A percentile compares a stretch with the other conserved stretches of the same genome.
Conservation (phyloP, 2,329 filamentous ascomycete species). For the Paradendryphiella salina region DNA sequence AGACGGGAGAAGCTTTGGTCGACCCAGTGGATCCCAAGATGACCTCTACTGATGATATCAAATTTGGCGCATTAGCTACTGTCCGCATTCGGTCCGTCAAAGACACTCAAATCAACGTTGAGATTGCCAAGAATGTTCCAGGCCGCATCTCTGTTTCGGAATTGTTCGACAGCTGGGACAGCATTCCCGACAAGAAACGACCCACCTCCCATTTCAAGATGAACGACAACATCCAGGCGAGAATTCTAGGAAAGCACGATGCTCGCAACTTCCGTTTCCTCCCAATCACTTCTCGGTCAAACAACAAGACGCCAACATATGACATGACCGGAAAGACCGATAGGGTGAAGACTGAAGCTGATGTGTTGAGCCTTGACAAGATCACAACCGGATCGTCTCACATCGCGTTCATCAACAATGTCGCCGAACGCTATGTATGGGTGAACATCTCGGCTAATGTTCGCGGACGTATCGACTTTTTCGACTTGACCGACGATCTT, state of each 20-base stretch:
- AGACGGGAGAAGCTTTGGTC: conserved; percentile 49
- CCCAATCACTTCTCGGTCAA: conserved; percentile 82
- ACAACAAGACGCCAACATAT: conserved; percentile 72
- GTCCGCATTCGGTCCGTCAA: conserved; percentile 83
- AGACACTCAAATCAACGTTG: conserved; percentile 88
- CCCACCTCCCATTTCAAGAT: conserved; percentile 75
- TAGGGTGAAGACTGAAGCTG: conserved; percentile 57
- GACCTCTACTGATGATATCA: conserved; percentile 70
- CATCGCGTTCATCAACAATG: conserved; percentile 89
- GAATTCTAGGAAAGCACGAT: conserved; percentile 85
- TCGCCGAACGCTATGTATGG: conserved; percentile 79
- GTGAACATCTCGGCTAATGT: conserved; percentile 87
- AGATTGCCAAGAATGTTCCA: conserved; percentile 82
- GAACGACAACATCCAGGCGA: conserved; percentile 72
- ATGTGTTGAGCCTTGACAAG: conserved; percentile 70
- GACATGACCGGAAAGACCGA: conserved; percentile 82
- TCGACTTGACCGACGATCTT: conserved; percentile 86
- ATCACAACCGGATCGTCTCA: conserved; percentile 72
- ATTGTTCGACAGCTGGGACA: conserved; percentile 83
- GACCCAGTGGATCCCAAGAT: conserved; percentile 69
- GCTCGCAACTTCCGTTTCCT: conserved; percentile 88
- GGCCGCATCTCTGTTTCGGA: conserved; percentile 94
- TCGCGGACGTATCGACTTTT: conserved; percentile 76
- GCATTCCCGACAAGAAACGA: conserved; percentile 78
- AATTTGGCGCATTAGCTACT: conserved; percentile 71